Conservation (phyloP, 805 yeast species). For the Monosporozyma servazzii region DNA sequence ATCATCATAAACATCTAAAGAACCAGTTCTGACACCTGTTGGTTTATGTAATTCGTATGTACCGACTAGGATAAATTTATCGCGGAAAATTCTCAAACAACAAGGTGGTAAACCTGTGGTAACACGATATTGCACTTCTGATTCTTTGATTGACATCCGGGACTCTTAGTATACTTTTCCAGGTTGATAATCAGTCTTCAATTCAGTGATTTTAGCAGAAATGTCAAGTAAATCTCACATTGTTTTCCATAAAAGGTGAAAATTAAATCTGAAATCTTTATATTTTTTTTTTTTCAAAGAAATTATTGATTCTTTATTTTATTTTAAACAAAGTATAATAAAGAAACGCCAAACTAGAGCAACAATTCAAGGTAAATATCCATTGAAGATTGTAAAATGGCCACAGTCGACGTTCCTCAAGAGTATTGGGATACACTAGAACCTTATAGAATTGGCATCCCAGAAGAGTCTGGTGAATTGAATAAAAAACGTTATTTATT, state of each 20-base stretch:
- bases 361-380: neutral
- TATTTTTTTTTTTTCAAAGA: neutral
- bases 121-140: neutral
- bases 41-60: slow-evolving; percentile 67
- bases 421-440: slow-evolving; percentile 15
- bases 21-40: slow-evolving; percentile 55
- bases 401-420: slow-evolving; percentile 6
- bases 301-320: neutral
- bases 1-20: slow-evolving; percentile 36
- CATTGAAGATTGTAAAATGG: neutral
- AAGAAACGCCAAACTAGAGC: neutral
- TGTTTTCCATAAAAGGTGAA: neutral
- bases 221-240: neutral
- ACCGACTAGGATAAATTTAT: slow-evolving; percentile 53
- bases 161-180: neutral
- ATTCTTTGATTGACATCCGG: neutral
- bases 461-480: slow-evolving; percentile 11
- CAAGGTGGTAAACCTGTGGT: slow-evolving; percentile 74
- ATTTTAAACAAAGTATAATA: neutral
- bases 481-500: slow-evolving; percentile 23
- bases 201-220: neutral
- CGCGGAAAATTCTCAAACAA: slow-evolving; percentile 48
- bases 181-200: neutral
- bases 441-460: slow-evolving; percentile 7
- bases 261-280: neutral